Conservation (phyloP, 2,329 filamentous ascomycete species). For the Pestalotiopsis sp. region DNA sequence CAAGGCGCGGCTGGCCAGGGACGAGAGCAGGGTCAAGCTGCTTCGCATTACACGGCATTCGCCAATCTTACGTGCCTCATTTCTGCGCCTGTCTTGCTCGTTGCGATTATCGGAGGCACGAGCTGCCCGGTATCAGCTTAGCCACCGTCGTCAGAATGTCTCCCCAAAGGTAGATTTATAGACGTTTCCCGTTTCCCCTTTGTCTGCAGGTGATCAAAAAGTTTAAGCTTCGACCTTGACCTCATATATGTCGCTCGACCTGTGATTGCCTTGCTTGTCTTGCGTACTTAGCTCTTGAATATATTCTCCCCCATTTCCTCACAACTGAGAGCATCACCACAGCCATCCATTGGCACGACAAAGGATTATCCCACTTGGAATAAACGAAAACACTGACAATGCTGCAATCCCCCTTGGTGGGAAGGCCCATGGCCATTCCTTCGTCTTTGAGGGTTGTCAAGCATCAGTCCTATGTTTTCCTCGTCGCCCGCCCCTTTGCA, state of each 20-base stretch:
- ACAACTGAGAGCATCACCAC: not conserved
- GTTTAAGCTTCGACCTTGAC: constrained; percentile 1
- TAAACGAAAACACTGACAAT: not conserved
- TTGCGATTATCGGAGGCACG: constrained; percentile 10
- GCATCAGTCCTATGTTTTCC: constrained; percentile 10
- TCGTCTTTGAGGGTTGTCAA: constrained; percentile 4
- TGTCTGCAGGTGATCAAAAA: not conserved
- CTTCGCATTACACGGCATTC: not conserved
- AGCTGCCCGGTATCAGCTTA: not conserved
- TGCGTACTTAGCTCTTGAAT: not conserved
- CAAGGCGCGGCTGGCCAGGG: constrained; percentile 7
- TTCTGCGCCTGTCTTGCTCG: not conserved
- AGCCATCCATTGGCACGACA: not conserved
- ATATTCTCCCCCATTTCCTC: not conserved
- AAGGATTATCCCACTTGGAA: not conserved
- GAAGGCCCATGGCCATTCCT: constrained; percentile 9
- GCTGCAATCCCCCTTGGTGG: constrained; percentile 8
- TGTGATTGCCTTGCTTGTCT: not conserved
- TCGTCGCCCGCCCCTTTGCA: constrained; percentile 5
- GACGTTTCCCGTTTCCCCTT: not conserved
- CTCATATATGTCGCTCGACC: not conserved
- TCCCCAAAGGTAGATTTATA: constrained; percentile 6
- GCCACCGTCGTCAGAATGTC: constrained; percentile 3
- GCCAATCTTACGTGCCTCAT: not conserved
- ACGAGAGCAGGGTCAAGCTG: not conserved